Evolutionary conservation across 2,329 filamentous ascomycete species (phyloP).

Genomic region (Coleophoma crateriformis): DNA sequence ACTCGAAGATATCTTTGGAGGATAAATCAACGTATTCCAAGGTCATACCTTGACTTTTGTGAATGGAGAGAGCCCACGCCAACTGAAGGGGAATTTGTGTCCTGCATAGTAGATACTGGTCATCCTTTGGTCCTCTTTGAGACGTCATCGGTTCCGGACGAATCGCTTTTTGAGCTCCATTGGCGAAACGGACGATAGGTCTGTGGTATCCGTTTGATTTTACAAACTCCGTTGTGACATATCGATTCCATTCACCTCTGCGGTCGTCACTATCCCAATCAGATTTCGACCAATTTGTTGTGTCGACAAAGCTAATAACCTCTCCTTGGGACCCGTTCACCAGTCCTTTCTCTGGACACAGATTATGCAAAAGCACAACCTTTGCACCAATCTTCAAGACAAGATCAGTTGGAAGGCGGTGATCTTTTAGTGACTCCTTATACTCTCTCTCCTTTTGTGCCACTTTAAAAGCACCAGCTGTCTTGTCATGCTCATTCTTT

Average conservation of each 20-base stretch:
- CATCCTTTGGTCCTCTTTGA: conserved; percentile 3
- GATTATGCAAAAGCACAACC: conserved; percentile 19
- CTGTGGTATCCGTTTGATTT: neutral
- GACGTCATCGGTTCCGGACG: conserved; percentile 4
- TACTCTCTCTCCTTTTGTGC: conserved; percentile 5
- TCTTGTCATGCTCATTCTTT: neutral
- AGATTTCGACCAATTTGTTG: neutral
- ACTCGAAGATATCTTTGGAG: conserved; percentile 18
- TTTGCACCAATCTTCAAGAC: conserved; percentile 20
- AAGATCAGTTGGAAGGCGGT: conserved; percentile 11
- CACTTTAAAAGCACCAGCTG: conserved; percentile 1
- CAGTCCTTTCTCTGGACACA: conserved; percentile 9
- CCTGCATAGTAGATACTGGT: conserved; percentile 15
- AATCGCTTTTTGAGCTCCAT: conserved; percentile 8
- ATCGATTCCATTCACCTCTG: neutral
- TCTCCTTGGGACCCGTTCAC: conserved; percentile 23
- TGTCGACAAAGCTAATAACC: conserved; percentile 15
- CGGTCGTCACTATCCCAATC: neutral
- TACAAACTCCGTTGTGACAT: neutral
- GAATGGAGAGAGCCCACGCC: conserved; percentile 93
- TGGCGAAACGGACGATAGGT: conserved; percentile 16
- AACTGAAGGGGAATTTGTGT: conserved; percentile 70
- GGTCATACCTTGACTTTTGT: conserved; percentile 94
- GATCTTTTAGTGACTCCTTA: conserved; percentile 8
- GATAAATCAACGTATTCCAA: conserved; percentile 20